Evolutionary conservation across 1,139 yeast genomes (phyloP).

Genomic region (Candida glucosophila): DNA sequence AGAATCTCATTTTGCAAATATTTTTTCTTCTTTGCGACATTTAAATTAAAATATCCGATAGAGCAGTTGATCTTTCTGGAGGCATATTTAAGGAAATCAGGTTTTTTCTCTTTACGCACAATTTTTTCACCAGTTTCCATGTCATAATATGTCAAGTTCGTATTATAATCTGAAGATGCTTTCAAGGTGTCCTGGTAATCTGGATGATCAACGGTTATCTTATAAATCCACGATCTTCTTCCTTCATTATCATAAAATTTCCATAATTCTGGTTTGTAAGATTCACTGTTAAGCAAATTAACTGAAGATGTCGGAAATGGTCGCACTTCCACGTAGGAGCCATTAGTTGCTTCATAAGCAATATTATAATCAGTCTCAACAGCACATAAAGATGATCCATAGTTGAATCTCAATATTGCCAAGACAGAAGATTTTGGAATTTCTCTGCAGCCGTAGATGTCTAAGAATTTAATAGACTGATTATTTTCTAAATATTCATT

Average conservation of each 20-base stretch:
- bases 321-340: constrained; percentile 24
- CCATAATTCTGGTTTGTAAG: constrained; percentile 35
- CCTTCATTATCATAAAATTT: constrained; percentile 54
- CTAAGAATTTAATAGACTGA: constrained; percentile 21
- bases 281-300: constrained; percentile 9
- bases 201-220: constrained; percentile 30
- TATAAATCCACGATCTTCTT: constrained; percentile 77
- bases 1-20: constrained; percentile 17
- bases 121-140: constrained; percentile 59
- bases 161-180: constrained; percentile 5
- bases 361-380: constrained; percentile 35
- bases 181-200: constrained; percentile 21
- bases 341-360: constrained; percentile 32
- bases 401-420: constrained; percentile 19
- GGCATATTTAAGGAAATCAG: constrained; percentile 53
- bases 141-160: constrained; percentile 48
- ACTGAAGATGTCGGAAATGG: constrained; percentile 20
- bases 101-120: constrained; percentile 45
- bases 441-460: constrained; percentile 32
- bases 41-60: constrained; percentile 40
- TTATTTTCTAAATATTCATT: constrained; percentile 35
- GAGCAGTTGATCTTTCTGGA: constrained; percentile 55
- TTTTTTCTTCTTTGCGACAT: constrained; percentile 24
- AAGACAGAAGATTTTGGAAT: constrained; percentile 18
- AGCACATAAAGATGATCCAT: constrained; percentile 20